A percentile compares a stretch with the other conserved stretches of the same genome.
phyloP scores from a whole-genome alignment of 805 yeast species.

The Priceomyces carsonii region DNA sequence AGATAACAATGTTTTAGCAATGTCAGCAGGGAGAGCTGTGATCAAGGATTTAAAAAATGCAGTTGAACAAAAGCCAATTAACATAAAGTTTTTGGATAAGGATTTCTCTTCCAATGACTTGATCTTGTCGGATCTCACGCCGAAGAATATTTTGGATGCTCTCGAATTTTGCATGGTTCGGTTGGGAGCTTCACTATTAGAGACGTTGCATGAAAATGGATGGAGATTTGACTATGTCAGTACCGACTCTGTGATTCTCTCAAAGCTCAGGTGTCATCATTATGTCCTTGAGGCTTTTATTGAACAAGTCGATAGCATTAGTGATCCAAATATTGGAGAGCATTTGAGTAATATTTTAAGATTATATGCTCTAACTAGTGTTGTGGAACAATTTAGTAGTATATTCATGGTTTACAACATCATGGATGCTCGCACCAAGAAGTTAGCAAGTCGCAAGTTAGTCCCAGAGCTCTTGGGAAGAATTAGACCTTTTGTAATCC shows the following conservation, averaged over 20 bases:
- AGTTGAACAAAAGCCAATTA: slow-evolving; percentile 43
- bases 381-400: slow-evolving; percentile 7
- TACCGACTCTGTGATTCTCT: slow-evolving; percentile 44
- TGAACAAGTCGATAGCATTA: slow-evolving; percentile 34
- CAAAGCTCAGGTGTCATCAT: slow-evolving; percentile 53
- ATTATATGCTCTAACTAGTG: slow-evolving; percentile 54
- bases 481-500: slow-evolving; percentile 66
- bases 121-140: slow-evolving; percentile 28
- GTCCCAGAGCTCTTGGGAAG: slow-evolving; percentile 28
- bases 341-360: slow-evolving; percentile 56
- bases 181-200: slow-evolving; percentile 30
- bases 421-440: slow-evolving; percentile 1
- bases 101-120: slow-evolving; percentile 26
- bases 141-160: slow-evolving; percentile 14
- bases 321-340: slow-evolving; percentile 33
- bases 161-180: slow-evolving; percentile 41
- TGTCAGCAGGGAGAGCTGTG: slow-evolving; percentile 80
- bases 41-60: slow-evolving; percentile 48
- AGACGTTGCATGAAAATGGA: slow-evolving; percentile 30
- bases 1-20: slow-evolving; percentile 84
- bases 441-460: background rate
- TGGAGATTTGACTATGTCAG: slow-evolving; percentile 49
- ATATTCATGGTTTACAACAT: slow-evolving; percentile 4
- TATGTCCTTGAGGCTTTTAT: slow-evolving; percentile 44
- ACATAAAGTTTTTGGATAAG: slow-evolving; percentile 32